phyloP scores from a whole-genome alignment of 768 basidiomycete species.

The Kwoniella sp. region DNA sequence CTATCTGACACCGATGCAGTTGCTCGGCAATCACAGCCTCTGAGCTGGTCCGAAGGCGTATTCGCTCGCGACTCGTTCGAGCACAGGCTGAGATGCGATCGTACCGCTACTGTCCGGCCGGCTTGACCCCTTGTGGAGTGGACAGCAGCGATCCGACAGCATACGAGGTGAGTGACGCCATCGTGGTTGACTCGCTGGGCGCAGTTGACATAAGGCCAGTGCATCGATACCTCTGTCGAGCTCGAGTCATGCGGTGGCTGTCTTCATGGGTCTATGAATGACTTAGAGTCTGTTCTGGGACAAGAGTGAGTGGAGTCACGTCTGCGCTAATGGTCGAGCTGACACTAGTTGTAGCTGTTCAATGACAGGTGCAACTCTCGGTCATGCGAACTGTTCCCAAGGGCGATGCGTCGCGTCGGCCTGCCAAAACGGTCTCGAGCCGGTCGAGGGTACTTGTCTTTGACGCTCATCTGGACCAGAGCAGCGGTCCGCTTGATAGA shows the following conservation, averaged over 20 bases:
- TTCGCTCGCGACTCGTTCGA: too few relatives aligned
- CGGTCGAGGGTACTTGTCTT: constrained; percentile 4
- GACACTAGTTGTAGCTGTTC: constrained; percentile 14
- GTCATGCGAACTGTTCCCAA: constrained; percentile 3
- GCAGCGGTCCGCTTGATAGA: too few relatives aligned
- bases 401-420: constrained; percentile 12
- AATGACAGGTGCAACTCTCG: constrained; percentile 1
- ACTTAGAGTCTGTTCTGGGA: not conserved
- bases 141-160: too few relatives aligned
- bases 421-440: constrained; percentile 1
- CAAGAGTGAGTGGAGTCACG: constrained; percentile 14
- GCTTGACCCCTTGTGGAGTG: constrained; percentile 8
- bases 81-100: too few relatives aligned
- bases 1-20: too few relatives aligned
- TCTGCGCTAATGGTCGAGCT: too few relatives aligned
- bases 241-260: constrained; percentile 11
- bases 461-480: too few relatives aligned
- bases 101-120: constrained; percentile 3
- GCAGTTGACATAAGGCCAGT: not conserved
- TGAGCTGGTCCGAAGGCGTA: too few relatives aligned
- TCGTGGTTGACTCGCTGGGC: too few relatives aligned
- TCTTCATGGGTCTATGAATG: not conserved
- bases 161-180: too few relatives aligned
- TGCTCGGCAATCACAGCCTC: too few relatives aligned
- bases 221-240: not conserved